Base-by-base conservation (phyloP, 1,284 basidiomycete species). In the Wolfiporia cocos region DNA sequence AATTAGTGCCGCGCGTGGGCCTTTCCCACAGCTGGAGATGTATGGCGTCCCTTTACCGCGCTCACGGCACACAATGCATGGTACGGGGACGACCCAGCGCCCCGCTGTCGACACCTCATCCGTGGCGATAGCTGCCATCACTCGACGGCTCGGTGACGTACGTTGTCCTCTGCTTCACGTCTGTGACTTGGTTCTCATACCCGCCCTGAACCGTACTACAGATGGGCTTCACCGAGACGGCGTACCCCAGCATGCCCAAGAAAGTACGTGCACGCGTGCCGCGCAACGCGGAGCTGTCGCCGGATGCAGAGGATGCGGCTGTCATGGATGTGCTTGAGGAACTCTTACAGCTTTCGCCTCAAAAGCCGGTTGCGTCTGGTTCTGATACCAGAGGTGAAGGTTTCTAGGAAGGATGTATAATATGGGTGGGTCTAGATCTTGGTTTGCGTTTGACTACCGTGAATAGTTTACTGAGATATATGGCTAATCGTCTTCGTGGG, bases 191-290 rank as follows among this genome's bases (percentile, higher is more conserved):
- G 42, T 31, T 32, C 38, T 40, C 23, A 39, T 40, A 19, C 11
- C 29, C 11, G 18, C 17, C 28, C 15, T 29, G 41, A 42, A 42
- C 51, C n/a, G n/a, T n/a, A n/a, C n/a, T n/a, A 2, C 46, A 87
- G 82, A 86, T 87, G 83, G 84, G 85, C 11, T 84, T 87, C 54
- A 76, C 74, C 11, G 66, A 78, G 42, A 59, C 57, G 30, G 63
- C 67, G 19, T 71, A 78, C 56, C 77, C 82, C 17, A 66, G 65
- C 31, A 58, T 86, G 48, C 59, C 64, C 11, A 58, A 58, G 2
- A 76, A 75, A 57, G 71, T 86, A 43, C 70, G 65, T 55, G 63
- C 68, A 4, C 71, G 72, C 42, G 50, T 86, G 14, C 40, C 72
- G 69, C 19, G 52, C 46, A n/a, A 47, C 34, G 46, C 49, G 37